Evolutionary conservation across 352 stramenopile genomes (phyloP), one percentile per base, ranked within the genome.

Genomic region (Pythium chondricola): DNA sequence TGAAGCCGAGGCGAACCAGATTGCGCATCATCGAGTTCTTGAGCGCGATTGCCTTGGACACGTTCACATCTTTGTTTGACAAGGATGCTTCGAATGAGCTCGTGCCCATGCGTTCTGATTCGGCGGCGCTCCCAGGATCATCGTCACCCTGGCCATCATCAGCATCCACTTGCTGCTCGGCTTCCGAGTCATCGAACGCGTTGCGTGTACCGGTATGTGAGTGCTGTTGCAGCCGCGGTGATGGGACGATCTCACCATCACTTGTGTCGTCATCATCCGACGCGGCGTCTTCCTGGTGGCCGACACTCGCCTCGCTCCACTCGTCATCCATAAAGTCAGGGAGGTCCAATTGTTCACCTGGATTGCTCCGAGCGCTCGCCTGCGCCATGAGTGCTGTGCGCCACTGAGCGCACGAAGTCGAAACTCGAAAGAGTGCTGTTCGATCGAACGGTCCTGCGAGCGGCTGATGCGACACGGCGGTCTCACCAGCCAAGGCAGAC

Each of bases 51-150:
- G 74, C 74, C 58, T 90, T 90, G 2, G 69, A 74, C 13, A 64
- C 56, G 52, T 88, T 90, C 16, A 85, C 69, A 13, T 71, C 67
- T 30, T 58, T 64, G 41, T 77, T 87, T 2, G 71, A 85, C n/a
- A 68, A 46, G 31, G 4, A 50, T 43, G 18, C 39, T 47, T 26
- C 27, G 31, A 4, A 14, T 36, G 35, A 8, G 7, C 6, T 50
- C 31, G 16, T 40, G 27, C 26, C 41, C 29, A 33, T 13, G 13
- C 29, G n/a, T n/a, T 33, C 29, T 33, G 7, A 8, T 17, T 40
- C 35, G 8, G 48, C 24, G 4, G 10, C 16, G 21, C n/a, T n/a
- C n/a, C n/a, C n/a, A n/a, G n/a, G n/a, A n/a, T 53, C 42, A 6
- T 55, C 24, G 16, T 25, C 22, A 16, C 18, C 30, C 4, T 43